phyloP scores from a whole-genome alignment of 1,284 basidiomycete genomes.

The Cryptococcus hybrid region DNA sequence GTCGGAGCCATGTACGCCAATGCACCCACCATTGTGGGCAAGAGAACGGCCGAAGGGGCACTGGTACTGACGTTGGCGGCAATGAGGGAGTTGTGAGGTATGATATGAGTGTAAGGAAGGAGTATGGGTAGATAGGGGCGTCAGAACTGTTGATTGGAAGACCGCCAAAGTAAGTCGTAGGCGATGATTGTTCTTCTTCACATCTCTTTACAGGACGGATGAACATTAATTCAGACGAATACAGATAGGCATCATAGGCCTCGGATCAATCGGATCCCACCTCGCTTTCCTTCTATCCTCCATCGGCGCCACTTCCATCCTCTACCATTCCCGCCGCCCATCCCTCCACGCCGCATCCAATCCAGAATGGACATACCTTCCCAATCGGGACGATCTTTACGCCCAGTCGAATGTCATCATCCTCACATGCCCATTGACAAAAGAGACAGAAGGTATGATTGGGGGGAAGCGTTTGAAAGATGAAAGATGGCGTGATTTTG shows the following conservation, averaged over 20 bases:
- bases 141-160: constrained; percentile 19
- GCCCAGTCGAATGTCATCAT: constrained; percentile 11
- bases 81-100: constrained; percentile 19
- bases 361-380: not conserved
- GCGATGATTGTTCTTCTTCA: too few relatives aligned
- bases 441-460: constrained; percentile 18
- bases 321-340: constrained; percentile 15
- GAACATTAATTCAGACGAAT: too few relatives aligned
- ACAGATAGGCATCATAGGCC: constrained; percentile 30
- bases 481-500: constrained; percentile 26
- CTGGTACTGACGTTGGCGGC: constrained; percentile 26
- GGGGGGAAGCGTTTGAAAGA: constrained; percentile 14
- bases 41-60: constrained; percentile 35
- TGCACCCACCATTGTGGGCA: constrained; percentile 28
- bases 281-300: constrained; percentile 18
- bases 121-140: constrained; percentile 15
- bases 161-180: not conserved
- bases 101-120: not conserved
- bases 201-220: not conserved
- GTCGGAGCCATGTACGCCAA: constrained; percentile 35
- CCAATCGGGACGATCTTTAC: not conserved
- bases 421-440: constrained; percentile 25
- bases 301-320: constrained; percentile 18
- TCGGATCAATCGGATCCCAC: constrained; percentile 25
- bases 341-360: constrained; percentile 2